phyloP scores from a whole-genome alignment of 306 rosid species.

The Cucumis hystrix region DNA sequence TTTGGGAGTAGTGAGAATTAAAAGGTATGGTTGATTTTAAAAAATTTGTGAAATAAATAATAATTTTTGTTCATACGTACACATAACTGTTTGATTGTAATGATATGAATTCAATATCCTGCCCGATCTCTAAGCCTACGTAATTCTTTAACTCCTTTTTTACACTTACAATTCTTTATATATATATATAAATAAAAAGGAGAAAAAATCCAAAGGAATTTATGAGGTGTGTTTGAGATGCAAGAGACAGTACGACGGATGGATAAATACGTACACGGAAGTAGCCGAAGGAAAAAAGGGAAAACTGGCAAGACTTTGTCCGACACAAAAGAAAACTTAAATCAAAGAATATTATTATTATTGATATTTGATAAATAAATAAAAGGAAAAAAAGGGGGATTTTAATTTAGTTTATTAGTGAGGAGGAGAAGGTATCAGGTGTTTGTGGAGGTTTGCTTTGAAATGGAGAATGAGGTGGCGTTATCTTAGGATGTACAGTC shows the following conservation, averaged over 20 bases:
- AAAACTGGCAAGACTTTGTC: neutral
- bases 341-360: neutral
- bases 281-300: neutral
- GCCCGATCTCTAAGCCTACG: neutral
- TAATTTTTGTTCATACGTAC: neutral
- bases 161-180: neutral
- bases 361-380: no score
- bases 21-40: no score
- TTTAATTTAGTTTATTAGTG: neutral
- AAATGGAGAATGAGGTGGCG: conserved; percentile 1
- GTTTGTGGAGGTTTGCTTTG: conserved; percentile 3
- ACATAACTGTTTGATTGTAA: neutral
- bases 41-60: no score
- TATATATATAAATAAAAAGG: no score
- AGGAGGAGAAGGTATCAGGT: conserved; percentile 2
- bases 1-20: no score
- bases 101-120: neutral
- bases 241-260: neutral
- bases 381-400: neutral
- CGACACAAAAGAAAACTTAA: neutral
- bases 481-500: neutral
- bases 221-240: neutral
- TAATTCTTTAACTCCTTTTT: neutral
- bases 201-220: neutral
- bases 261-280: conserved; percentile 8